Conservation (phyloP, 2,329 filamentous ascomycete species). For the Talaromyces sp. region DNA sequence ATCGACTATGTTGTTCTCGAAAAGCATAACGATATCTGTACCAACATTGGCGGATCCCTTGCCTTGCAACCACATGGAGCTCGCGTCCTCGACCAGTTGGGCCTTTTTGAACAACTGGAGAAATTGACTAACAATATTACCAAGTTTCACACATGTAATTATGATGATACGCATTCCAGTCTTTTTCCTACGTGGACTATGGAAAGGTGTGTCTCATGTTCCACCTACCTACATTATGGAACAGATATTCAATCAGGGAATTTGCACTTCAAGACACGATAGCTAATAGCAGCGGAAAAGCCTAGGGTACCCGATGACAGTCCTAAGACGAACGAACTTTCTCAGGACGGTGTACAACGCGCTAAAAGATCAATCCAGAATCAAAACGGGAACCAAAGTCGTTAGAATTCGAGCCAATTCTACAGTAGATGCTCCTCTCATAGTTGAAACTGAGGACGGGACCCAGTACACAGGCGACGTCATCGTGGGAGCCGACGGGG, state of each 20-base stretch:
- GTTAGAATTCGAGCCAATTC: neutral
- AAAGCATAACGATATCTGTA: neutral
- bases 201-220: neutral
- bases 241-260: neutral
- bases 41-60: neutral
- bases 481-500: conserved; percentile 19
- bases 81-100: neutral
- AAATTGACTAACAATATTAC: neutral
- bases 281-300: neutral
- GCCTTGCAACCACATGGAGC: neutral
- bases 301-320: neutral
- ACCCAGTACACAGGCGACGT: conserved; percentile 16
- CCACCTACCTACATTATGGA: neutral
- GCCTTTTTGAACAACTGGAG: neutral
- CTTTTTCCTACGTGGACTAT: neutral
- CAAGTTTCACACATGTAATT: neutral
- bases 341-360: neutral
- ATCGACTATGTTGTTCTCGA: neutral
- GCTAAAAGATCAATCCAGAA: neutral
- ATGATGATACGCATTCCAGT: neutral
- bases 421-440: neutral
- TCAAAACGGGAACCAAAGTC: neutral
- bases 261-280: neutral
- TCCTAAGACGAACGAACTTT: neutral
- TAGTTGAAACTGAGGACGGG: conserved; percentile 13